Evolutionary conservation across 257 asterid genomes (phyloP), one percentile per base, ranked within the genome.

Genomic region (Jaltomata sinuosa): DNA sequence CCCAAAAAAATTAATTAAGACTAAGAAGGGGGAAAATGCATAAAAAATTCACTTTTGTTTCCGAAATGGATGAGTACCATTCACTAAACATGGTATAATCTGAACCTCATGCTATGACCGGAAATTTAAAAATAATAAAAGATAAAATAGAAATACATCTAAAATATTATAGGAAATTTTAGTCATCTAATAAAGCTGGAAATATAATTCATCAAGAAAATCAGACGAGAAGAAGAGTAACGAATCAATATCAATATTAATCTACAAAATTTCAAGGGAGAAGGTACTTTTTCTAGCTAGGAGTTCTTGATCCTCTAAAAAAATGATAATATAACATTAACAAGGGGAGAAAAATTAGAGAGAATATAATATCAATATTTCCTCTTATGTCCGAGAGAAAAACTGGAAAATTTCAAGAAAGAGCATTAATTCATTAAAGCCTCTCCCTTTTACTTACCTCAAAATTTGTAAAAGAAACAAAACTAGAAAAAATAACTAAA

Each of bases 341-440:
- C 31, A 69, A 25, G 79, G 34, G 8, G 0, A 36, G 9, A 29
- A 67, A 68, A 18, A 3, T n/a, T n/a, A 21, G 16, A 18, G 25
- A 53, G 5, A 18, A 53, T 53, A 6, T 18, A n/a, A n/a, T 18
- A 53, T 19, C 27, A 19, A 15, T 55, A 55, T n/a, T 55, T 55
- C 62, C 27, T 55, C 25, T 55, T 52, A 5, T n/a, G n/a, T 52
- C 2, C 57, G 4, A 32, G 45, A 65, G 6, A 67, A 32, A 68
- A 27, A 54, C 78, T 83, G 49, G 84, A 86, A 86, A 86, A 83
- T 52, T 67, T 55, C 29, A 54, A 8, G 84, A 67, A 86, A 86
- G 84, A 76, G 85, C 78, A 85, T 11, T 36, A 68, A 54, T 32
- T 42, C 18, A 45, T 19, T 55, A 21, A 69, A 40, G 54, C 84